Evolutionary conservation across 2,329 filamentous ascomycete species (phyloP).

Genomic region (Neurospora sp.): DNA sequence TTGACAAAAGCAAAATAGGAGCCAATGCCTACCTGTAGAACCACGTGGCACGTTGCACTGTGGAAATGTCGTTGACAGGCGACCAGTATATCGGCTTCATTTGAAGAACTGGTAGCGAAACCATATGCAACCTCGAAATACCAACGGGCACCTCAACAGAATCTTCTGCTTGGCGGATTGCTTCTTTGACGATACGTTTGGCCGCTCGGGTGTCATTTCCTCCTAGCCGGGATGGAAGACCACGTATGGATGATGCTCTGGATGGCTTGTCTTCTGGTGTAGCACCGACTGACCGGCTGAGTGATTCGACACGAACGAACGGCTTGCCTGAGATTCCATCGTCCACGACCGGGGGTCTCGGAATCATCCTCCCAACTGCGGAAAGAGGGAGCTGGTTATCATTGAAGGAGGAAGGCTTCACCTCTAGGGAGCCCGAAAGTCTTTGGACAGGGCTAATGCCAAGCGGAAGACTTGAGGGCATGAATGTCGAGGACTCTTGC

Average conservation of each 20-base stretch:
- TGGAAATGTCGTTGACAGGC: constrained; percentile 77
- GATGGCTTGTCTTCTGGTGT: constrained; percentile 13
- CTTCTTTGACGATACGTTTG: neutral
- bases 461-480: constrained; percentile 1
- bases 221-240: constrained; percentile 4
- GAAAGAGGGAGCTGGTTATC: constrained; percentile 5
- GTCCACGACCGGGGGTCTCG: constrained; percentile 23
- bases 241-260: neutral
- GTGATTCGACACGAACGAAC: constrained; percentile 37
- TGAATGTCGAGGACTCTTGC: constrained; percentile 3
- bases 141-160: constrained; percentile 66
- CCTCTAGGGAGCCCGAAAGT: constrained; percentile 5
- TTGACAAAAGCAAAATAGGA: neutral
- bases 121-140: constrained; percentile 79
- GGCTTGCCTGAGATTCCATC: constrained; percentile 46
- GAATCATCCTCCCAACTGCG: constrained; percentile 4
- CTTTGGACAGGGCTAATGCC: constrained; percentile 9
- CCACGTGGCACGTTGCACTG: constrained; percentile 83
- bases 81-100: constrained; percentile 99
- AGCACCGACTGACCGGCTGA: constrained; percentile 8
- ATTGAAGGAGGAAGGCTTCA: constrained; percentile 4
- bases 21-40: constrained; percentile 61
- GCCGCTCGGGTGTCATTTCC: constrained; percentile 1
- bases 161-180: constrained; percentile 5
- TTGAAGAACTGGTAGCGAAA: constrained; percentile 68